Conservation (phyloP, 2,329 filamentous ascomycete genomes). For the Dothideomycetes sp. region DNA sequence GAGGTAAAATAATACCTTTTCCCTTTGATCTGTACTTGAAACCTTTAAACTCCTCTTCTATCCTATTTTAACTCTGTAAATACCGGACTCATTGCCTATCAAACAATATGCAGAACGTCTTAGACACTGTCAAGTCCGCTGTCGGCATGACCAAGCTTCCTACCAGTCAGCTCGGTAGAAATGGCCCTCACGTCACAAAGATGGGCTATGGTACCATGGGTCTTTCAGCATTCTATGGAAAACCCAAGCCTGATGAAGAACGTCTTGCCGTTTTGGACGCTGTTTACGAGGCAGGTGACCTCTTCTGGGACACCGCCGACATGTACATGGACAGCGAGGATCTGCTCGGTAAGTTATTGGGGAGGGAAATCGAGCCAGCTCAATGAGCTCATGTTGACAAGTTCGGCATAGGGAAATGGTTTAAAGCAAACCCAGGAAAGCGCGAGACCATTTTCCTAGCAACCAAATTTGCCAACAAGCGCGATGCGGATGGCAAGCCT, state of each 20-base stretch:
- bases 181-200: constrained; percentile 42
- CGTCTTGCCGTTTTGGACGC: constrained; percentile 44
- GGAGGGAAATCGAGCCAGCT: background rate
- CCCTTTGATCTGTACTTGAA: too few species aligned
- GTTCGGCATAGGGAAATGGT: constrained; percentile 23
- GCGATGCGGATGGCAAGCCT: constrained; percentile 31
- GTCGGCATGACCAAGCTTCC: constrained; percentile 26
- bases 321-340: constrained; percentile 37
- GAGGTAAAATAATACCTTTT: too few species aligned
- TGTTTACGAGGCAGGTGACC: constrained; percentile 41
- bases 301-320: constrained; percentile 42
- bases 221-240: constrained; percentile 38
- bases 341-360: constrained; percentile 31
- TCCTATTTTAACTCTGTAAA: too few species aligned
- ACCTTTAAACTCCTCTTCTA: too few species aligned
- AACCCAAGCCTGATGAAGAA: constrained; percentile 40
- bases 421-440: constrained; percentile 36
- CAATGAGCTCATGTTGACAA: constrained; percentile 1
- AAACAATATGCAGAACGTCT: constrained; percentile 18
- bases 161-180: constrained; percentile 41
- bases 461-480: constrained; percentile 43
- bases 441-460: constrained; percentile 43
- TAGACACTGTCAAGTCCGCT: constrained; percentile 17
- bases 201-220: constrained; percentile 50
- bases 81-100: too few species aligned